Conservation (phyloP, 2,329 filamentous ascomycete genomes). For the Penicillium sp. region DNA sequence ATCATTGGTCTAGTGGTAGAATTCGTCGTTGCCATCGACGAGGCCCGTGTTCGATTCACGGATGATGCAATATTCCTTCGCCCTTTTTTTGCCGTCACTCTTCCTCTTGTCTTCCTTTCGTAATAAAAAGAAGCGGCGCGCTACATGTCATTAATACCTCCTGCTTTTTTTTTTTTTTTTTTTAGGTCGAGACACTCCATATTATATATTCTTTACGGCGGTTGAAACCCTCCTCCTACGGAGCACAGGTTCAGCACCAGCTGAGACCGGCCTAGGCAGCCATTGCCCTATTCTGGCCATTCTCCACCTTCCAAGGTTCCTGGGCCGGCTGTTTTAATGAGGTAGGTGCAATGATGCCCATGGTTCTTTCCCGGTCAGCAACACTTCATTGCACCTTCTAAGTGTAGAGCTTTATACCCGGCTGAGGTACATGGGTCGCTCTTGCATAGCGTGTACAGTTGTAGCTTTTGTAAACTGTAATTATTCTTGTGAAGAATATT, state of each 20-base stretch:
- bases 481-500: neutral
- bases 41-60: conserved; percentile 55
- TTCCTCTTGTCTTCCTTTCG: too few species aligned
- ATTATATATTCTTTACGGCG: neutral
- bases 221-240: too few species aligned
- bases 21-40: conserved; percentile 53
- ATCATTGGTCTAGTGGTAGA: conserved; percentile 23
- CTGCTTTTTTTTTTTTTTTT: too few species aligned
- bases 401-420: neutral
- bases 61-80: conserved; percentile 41
- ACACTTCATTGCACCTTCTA: neutral
- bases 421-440: neutral
- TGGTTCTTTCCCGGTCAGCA: neutral
- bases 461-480: neutral
- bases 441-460: neutral
- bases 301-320: neutral
- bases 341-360: neutral
- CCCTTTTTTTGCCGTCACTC: conserved; percentile 22
- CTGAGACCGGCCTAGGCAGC: too few species aligned
- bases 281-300: neutral
- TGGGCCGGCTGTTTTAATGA: neutral
- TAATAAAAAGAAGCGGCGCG: too few species aligned
- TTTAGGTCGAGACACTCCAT: neutral
- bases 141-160: too few species aligned
- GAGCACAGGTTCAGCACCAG: too few species aligned